A percentile compares a stretch with the other conserved stretches of the same genome.
phyloP scores from a whole-genome alignment of 75 land plant species.

The Larix kaempferi region DNA sequence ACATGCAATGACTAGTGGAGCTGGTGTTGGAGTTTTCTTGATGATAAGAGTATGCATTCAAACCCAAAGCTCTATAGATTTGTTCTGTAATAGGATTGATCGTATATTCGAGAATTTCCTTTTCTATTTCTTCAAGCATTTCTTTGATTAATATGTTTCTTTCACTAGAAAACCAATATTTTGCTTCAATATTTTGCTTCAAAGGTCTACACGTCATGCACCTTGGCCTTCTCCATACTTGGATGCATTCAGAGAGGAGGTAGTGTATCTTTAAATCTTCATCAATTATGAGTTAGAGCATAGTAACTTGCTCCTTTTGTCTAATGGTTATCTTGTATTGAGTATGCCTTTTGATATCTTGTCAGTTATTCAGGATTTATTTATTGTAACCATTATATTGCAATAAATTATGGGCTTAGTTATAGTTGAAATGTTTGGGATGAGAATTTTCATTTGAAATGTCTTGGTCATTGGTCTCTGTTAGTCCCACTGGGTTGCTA shows the following conservation, averaged over 20 bases:
- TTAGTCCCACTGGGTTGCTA: no score
- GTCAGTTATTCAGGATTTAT: background rate
- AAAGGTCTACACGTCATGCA: conserved; percentile 69
- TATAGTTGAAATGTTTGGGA: background rate
- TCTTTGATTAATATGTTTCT: background rate
- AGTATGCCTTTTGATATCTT: background rate
- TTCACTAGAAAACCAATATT: conserved; percentile 74
- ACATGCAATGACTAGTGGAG: conserved; percentile 78
- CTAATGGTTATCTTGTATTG: background rate
- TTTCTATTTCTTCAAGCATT: background rate
- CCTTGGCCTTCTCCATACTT: conserved; percentile 95
- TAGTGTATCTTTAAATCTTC: conserved; percentile 9
- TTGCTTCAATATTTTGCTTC: no score
- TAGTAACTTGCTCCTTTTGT: background rate
- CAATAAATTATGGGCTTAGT: background rate
- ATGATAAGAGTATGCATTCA: conserved; percentile 61
- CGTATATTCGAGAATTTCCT: background rate
- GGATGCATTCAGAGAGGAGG: conserved; percentile 99
- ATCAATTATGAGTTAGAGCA: background rate
- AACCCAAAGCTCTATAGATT: background rate
- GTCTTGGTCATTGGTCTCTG: no score
- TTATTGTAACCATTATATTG: background rate
- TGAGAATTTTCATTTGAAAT: no score
- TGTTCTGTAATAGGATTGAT: background rate
- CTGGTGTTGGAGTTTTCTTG: conserved; percentile 87